Conservation (phyloP, 805 yeast genomes). For the Metschnikowia lunata region DNA sequence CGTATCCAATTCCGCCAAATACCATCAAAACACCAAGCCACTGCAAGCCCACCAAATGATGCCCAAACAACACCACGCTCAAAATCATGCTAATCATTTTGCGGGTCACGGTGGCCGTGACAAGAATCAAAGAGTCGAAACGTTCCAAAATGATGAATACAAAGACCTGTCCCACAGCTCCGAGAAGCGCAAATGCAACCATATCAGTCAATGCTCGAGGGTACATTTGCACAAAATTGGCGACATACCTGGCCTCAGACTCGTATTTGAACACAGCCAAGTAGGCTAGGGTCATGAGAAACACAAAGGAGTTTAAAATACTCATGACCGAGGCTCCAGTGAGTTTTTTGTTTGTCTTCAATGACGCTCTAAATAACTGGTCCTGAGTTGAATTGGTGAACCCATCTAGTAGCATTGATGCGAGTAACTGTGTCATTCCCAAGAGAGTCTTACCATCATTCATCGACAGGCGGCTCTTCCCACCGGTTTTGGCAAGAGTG, state of each 20-base stretch:
- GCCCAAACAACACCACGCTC: constrained; percentile 86
- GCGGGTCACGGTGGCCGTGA: constrained; percentile 93
- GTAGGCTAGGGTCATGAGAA: constrained; percentile 46
- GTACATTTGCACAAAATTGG: constrained; percentile 44
- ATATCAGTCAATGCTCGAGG: constrained; percentile 59
- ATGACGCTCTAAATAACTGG: constrained; percentile 53
- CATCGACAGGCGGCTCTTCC: constrained; percentile 21
- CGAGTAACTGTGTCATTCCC: constrained; percentile 58
- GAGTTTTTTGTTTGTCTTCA: constrained; percentile 23
- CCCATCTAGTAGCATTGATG: constrained; percentile 81
- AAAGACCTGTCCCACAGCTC: constrained; percentile 92
- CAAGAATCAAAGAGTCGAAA: constrained; percentile 79
- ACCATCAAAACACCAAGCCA: constrained; percentile 79
- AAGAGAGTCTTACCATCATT: constrained; percentile 41
- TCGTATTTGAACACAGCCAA: constrained; percentile 38
- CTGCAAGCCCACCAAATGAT: constrained; percentile 56
- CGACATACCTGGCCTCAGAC: constrained; percentile 47
- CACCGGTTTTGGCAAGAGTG: constrained; percentile 47
- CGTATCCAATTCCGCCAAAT: constrained; percentile 80
- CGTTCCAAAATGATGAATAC: constrained; percentile 78
- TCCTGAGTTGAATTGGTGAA: constrained; percentile 93
- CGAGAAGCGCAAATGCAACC: constrained; percentile 64
- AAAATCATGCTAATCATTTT: constrained; percentile 94
- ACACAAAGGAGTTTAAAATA: constrained; percentile 47
- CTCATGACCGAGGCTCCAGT: constrained; percentile 91